These are phyloP conservation scores for Lactifluus piperatus DNA, from an alignment of 768 basidiomycete genomes.

Conservation along the genomic window DNA sequence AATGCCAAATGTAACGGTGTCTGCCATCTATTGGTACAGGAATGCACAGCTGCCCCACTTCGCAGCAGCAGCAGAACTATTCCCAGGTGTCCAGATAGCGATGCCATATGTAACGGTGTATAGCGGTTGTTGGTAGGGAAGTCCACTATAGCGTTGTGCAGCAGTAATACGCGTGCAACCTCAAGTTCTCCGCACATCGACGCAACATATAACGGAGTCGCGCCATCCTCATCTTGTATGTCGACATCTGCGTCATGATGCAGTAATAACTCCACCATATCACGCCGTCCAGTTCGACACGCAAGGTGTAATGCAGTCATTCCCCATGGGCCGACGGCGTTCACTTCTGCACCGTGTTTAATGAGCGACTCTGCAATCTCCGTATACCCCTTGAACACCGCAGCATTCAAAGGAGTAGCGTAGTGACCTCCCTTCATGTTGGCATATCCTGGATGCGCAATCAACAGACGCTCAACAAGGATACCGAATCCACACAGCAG, in stretches of 20 bases:
- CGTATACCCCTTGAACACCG: background rate
- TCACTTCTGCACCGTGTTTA: background rate
- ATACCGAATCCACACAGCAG: background rate
- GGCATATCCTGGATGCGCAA: background rate
- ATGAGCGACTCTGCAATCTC: background rate
- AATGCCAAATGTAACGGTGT: no score
- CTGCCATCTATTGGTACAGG: no score
- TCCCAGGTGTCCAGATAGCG: background rate
- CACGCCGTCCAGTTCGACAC: background rate
- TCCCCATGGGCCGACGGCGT: accelerated
- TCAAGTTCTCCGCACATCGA: background rate
- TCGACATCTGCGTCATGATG: background rate
- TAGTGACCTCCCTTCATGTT: background rate
- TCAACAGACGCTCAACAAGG: background rate
- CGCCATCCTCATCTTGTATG: background rate
- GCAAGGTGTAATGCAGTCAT: background rate
- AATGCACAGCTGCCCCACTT: no score
- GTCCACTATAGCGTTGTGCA: background rate
- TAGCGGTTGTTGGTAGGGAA: background rate
- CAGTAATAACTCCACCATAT: background rate
- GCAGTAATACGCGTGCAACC: background rate
- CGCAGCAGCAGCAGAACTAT: no score
- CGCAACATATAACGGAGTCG: background rate
- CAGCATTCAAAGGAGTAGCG: background rate
- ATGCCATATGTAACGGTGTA: background rate